These are phyloP conservation scores for Phyllosticta citribraziliensis DNA, from an alignment of 2,329 filamentous ascomycete genomes.

Conservation along the genomic window DNA sequence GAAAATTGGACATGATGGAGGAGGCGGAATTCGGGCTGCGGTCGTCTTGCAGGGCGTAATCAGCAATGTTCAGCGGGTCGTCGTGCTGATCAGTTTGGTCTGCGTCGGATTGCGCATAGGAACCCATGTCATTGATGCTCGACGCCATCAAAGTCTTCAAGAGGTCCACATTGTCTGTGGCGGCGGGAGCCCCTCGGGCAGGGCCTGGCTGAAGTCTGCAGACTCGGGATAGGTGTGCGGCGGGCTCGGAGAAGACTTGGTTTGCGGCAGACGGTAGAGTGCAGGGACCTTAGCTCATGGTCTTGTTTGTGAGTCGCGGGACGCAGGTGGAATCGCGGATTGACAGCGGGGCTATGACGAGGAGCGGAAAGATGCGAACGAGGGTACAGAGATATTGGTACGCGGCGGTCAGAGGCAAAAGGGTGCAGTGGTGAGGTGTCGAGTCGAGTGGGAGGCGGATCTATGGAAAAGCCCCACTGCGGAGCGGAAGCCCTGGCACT, in stretches of 20 bases:
- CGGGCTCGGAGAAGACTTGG: neutral
- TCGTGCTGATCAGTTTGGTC: conserved; percentile 16
- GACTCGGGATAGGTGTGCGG: neutral
- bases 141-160: conserved; percentile 16
- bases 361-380: neutral
- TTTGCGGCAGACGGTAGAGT: neutral
- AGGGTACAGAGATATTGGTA: neutral
- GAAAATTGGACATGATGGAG: conserved; percentile 11
- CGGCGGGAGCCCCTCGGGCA: neutral
- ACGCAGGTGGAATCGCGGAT: neutral
- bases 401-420: neutral
- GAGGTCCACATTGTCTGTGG: neutral
- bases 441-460: neutral
- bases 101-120: conserved; percentile 14
- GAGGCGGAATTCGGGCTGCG: conserved; percentile 19
- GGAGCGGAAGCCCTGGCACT: no score
- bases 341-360: neutral
- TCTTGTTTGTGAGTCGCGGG: neutral
- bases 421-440: neutral
- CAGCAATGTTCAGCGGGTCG: conserved; percentile 25
- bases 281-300: neutral
- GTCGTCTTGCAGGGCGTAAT: conserved; percentile 25
- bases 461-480: neutral
- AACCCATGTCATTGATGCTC: conserved; percentile 16
- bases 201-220: neutral